Evolutionary conservation across 116 monocot genomes (phyloP).

Genomic region (Thalassia testudinum): DNA sequence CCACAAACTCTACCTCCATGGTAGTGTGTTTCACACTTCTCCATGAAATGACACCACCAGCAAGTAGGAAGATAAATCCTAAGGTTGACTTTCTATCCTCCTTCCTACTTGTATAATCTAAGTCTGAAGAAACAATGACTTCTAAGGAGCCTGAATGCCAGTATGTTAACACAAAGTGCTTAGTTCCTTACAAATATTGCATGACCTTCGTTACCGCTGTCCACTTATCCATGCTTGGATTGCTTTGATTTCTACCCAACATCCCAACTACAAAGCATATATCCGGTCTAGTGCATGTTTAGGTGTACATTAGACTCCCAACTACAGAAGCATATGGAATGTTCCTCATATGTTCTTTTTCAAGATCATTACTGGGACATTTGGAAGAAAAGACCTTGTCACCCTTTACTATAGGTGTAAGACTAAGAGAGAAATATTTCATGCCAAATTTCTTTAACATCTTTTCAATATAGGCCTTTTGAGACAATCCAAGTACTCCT

Average conservation of each 20-base stretch:
- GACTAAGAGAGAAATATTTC: background rate
- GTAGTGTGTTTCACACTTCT: constrained; percentile 3
- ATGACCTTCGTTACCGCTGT: constrained; percentile 6
- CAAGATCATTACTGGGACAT: too few relatives aligned
- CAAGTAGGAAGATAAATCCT: constrained; percentile 1
- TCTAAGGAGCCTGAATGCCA: background rate
- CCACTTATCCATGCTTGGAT: constrained; percentile 5
- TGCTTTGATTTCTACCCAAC: constrained; percentile 1
- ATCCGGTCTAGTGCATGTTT: constrained; percentile 6
- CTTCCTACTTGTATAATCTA: background rate
- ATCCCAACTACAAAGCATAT: constrained; percentile 6
- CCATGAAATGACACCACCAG: constrained; percentile 3
- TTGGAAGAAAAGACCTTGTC: background rate
- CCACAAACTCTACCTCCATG: constrained; percentile 6
- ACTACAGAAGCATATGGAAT: constrained; percentile 3
- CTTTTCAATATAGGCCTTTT: background rate
- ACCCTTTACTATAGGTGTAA: background rate
- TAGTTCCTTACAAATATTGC: constrained; percentile 1
- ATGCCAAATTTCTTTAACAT: constrained; percentile 4
- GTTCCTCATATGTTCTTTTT: constrained; percentile 1
- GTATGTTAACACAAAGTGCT: constrained; percentile 4
- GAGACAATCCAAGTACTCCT: background rate
- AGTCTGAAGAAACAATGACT: background rate
- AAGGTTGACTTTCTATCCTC: background rate
- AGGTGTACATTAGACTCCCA: constrained; percentile 6